These are phyloP conservation scores for Ophiostoma australiae DNA, from an alignment of 2,329 filamentous ascomycete species.

Conservation along the genomic window DNA sequence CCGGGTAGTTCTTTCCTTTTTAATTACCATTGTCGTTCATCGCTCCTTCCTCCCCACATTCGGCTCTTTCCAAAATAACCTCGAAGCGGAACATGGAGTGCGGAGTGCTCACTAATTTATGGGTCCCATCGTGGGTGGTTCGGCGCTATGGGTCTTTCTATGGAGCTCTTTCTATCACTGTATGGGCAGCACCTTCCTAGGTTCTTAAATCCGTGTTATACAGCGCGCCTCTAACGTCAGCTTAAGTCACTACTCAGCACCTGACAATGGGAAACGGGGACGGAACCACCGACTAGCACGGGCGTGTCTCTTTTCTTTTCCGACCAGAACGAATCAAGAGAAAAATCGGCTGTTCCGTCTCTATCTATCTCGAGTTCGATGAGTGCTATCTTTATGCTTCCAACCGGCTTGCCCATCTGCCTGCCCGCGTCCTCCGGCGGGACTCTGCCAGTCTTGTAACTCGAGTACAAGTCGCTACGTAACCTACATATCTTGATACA, in stretches of 20 bases:
- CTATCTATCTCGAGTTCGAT: not conserved
- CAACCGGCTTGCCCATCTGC: too few relatives aligned
- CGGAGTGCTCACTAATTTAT: not conserved
- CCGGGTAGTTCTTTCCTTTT: constrained; percentile 7
- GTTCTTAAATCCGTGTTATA: not conserved
- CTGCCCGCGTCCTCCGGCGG: too few relatives aligned
- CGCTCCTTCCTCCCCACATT: not conserved
- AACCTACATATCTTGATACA: not conserved
- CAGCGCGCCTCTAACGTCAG: not conserved
- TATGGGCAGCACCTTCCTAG: not conserved
- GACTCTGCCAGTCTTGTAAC: not conserved
- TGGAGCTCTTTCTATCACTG: too few relatives aligned
- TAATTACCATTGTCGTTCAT: not conserved
- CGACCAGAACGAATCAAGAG: not conserved
- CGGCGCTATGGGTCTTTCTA: too few relatives aligned
- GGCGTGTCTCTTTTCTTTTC: not conserved
- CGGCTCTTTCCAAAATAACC: not conserved
- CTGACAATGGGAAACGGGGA: constrained; percentile 9
- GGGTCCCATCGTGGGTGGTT: not conserved
- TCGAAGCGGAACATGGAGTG: not conserved
- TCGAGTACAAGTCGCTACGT: not conserved
- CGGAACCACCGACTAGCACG: constrained; percentile 6
- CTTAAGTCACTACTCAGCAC: not conserved
- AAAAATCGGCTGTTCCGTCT: not conserved
- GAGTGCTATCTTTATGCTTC: not conserved